A percentile compares a stretch with the other conserved stretches of the same genome.
Conservation (phyloP, 306 rosid genomes). For the Vigna mungo region DNA sequence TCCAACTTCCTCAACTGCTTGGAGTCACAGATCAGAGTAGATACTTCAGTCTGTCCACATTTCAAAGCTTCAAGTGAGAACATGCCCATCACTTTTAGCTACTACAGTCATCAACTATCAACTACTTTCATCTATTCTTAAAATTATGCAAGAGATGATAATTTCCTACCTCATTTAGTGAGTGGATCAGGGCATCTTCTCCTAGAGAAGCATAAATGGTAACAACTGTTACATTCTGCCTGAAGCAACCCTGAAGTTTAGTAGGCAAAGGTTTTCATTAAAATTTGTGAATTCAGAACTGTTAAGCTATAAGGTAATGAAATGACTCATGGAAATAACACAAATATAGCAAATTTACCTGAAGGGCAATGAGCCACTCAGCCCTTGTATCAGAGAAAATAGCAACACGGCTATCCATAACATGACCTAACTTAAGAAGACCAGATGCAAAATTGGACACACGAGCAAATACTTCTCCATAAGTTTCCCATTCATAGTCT, state of each 20-base stretch:
- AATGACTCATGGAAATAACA: conserved; percentile 36
- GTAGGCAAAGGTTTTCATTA: conserved; percentile 28
- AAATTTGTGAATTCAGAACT: conserved; percentile 7
- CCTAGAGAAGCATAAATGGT: conserved; percentile 94
- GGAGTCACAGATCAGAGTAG: conserved; percentile 82
- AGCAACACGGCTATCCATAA: conserved; percentile 71
- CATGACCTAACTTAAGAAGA: conserved; percentile 72
- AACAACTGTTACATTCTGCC: conserved; percentile 81
- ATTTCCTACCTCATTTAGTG: conserved; percentile 83
- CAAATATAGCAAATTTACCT: conserved; percentile 55
- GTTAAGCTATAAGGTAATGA: conserved; percentile 13
- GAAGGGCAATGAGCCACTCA: conserved; percentile 89
- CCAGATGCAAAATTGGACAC: conserved; percentile 89
- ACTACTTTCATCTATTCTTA: conserved; percentile 10
- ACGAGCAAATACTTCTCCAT: conserved; percentile 67
- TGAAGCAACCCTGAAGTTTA: conserved; percentile 79
- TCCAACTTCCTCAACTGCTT: conserved; percentile 79
- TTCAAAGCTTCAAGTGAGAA: conserved; percentile 50
- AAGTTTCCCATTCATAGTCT: conserved; percentile 86
- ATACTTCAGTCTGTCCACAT: conserved; percentile 76
- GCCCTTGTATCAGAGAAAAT: conserved; percentile 80
- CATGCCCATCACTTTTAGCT: conserved; percentile 22
- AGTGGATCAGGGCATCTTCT: conserved; percentile 88
- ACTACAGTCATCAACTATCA: conserved; percentile 29
- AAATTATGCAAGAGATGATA: conserved; percentile 32